phyloP scores from a whole-genome alignment of 2,329 filamentous ascomycete genomes.

The Didymella pomorum region DNA sequence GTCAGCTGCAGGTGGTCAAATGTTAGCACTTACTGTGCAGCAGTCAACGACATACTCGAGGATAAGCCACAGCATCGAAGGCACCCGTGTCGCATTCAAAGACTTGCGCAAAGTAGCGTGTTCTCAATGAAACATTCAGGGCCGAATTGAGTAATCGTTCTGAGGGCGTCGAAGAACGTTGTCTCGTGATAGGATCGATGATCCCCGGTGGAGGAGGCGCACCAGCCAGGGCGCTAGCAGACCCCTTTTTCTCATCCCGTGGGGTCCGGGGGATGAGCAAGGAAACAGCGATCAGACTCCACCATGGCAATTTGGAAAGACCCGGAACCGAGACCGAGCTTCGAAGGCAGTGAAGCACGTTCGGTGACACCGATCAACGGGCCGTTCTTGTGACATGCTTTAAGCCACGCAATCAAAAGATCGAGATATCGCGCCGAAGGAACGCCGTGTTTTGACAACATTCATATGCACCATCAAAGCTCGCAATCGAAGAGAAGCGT shows the following conservation, averaged over 20 bases:
- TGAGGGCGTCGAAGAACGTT: not conserved
- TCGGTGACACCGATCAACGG: slow-evolving; percentile 11
- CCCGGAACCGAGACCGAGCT: slow-evolving; percentile 3
- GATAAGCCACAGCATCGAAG: not conserved
- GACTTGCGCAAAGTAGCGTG: not conserved
- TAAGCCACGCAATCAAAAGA: slow-evolving; percentile 9
- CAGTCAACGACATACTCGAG: not conserved
- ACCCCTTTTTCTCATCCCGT: slow-evolving; percentile 1
- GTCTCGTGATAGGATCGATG: slow-evolving; percentile 11
- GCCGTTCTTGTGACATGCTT: not conserved
- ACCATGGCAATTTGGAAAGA: not conserved
- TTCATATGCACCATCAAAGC: not conserved
- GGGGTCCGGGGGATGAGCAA: slow-evolving; percentile 1
- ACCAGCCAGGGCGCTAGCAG: slow-evolving; percentile 3
- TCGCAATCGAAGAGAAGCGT: not conserved
- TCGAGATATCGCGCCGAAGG: not conserved
- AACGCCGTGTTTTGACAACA: not conserved
- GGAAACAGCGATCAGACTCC: slow-evolving; percentile 8
- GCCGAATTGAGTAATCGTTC: not conserved
- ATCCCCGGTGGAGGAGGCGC: slow-evolving; percentile 4
- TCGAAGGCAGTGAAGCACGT: not conserved
- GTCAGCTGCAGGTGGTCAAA: slow-evolving; percentile 14
- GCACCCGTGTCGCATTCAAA: not conserved
- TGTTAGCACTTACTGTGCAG: slow-evolving; percentile 2
- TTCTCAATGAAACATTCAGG: not conserved